These are phyloP conservation scores for Monilinia fructigena DNA, from an alignment of 2,329 filamentous ascomycete species.

Conservation along the genomic window DNA sequence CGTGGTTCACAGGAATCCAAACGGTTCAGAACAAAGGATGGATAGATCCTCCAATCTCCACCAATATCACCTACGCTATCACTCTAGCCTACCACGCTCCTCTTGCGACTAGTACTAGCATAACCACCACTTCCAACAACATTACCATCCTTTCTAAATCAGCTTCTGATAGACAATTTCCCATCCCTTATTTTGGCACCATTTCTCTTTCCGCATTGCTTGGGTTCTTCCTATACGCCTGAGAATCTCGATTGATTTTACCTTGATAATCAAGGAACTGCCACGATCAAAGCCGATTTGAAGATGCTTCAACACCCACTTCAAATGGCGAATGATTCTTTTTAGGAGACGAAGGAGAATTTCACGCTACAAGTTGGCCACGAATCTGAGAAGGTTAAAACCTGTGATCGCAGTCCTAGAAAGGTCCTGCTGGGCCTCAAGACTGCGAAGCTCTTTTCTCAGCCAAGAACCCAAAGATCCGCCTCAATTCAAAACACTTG, in stretches of 20 bases:
- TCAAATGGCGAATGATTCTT: background rate
- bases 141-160: background rate
- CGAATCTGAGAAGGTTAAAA: background rate
- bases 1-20: constrained; percentile 25
- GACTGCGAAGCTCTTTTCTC: too few relatives aligned
- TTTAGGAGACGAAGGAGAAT: background rate
- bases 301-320: background rate
- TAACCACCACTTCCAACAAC: background rate
- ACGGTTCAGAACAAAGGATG: constrained; percentile 18
- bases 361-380: background rate
- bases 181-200: background rate
- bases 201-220: background rate
- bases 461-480: too few relatives aligned
- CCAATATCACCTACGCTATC: background rate
- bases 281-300: background rate
- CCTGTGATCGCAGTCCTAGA: background rate
- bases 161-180: background rate
- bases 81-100: background rate
- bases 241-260: background rate
- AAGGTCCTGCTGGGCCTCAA: background rate
- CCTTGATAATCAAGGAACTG: background rate
- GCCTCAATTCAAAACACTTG: too few relatives aligned
- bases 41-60: constrained; percentile 10
- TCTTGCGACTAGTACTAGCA: background rate
- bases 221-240: background rate